Percentiles rank a stretch among this genome's conserved stretches.
Conservation (phyloP, 2,329 filamentous ascomycete species). For the Diaporthe vexans region DNA sequence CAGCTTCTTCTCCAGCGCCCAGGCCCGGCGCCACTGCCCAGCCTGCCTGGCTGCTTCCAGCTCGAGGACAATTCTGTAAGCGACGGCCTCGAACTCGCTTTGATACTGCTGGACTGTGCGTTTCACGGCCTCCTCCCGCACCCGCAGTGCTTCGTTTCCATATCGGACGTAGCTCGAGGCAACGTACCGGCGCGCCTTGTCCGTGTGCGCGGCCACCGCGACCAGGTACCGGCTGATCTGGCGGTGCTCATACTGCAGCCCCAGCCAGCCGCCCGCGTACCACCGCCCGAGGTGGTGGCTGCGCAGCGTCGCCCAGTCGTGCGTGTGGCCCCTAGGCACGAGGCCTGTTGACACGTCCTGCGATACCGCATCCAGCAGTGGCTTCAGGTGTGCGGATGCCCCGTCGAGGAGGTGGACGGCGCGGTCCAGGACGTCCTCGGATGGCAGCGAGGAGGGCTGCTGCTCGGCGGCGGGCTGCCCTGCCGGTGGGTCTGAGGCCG, state of each 20-base stretch:
- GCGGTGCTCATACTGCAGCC: background rate
- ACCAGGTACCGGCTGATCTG: background rate
- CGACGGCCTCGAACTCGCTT: too few relatives aligned
- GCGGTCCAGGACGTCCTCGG: background rate
- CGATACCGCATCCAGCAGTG: background rate
- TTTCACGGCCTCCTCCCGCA: rapidly evolving
- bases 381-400: background rate
- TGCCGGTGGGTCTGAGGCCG: background rate
- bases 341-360: background rate
- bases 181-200: background rate
- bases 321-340: too few relatives aligned
- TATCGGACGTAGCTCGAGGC: rapidly evolving
- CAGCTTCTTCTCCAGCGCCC: background rate
- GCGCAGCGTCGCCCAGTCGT: background rate
- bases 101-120: background rate
- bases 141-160: background rate
- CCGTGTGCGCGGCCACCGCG: background rate
- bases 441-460: background rate
- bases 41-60: background rate
- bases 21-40: background rate
- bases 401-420: rapidly evolving
- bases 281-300: background rate
- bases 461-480: too few relatives aligned
- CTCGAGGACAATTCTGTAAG: background rate
- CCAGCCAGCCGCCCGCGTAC: background rate